These are phyloP conservation scores for Suhomyces tanzawaensis DNA, from an alignment of 805 yeast species.

Conservation along the genomic window DNA sequence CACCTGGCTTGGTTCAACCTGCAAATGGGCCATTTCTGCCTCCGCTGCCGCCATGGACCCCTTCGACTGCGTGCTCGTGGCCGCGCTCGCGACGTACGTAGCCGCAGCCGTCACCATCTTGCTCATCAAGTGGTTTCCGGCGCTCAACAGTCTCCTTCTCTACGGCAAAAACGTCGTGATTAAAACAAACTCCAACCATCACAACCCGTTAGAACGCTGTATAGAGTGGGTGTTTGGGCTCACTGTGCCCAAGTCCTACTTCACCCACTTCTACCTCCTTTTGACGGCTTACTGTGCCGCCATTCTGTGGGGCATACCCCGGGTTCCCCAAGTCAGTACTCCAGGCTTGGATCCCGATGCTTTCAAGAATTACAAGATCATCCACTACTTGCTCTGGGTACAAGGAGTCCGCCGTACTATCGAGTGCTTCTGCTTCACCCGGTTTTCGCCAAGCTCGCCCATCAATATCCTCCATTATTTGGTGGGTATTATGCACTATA, in stretches of 20 bases:
- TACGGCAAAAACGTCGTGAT: slow-evolving; percentile 21
- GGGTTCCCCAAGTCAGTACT: slow-evolving; percentile 5
- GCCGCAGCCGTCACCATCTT: slow-evolving; percentile 11
- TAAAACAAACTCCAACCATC: not conserved
- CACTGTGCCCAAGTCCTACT: slow-evolving; percentile 63
- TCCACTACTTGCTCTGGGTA: slow-evolving; percentile 25
- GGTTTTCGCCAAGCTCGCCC: slow-evolving; percentile 44
- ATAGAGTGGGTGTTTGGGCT: not conserved
- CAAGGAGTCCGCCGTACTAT: slow-evolving; percentile 56
- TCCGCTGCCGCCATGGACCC: too few species aligned
- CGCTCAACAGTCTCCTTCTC: slow-evolving; percentile 18
- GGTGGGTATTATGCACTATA: slow-evolving; percentile 61
- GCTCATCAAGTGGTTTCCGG: slow-evolving; percentile 13
- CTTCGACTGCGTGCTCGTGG: too few species aligned
- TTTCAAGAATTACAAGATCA: slow-evolving; percentile 18
- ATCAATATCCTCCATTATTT: slow-evolving; percentile 68
- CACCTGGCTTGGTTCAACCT: too few species aligned
- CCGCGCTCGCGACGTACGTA: too few species aligned
- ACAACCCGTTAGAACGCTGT: not conserved
- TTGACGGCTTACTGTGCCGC: slow-evolving; percentile 29
- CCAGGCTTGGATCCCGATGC: slow-evolving; percentile 10
- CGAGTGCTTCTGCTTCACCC: slow-evolving; percentile 53
- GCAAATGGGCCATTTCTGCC: too few species aligned
- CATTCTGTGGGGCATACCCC: not conserved
- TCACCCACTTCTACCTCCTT: slow-evolving; percentile 58